Evolutionary conservation across 2,329 filamentous ascomycete genomes (phyloP).

Genomic region (Ascochyta fabae): DNA sequence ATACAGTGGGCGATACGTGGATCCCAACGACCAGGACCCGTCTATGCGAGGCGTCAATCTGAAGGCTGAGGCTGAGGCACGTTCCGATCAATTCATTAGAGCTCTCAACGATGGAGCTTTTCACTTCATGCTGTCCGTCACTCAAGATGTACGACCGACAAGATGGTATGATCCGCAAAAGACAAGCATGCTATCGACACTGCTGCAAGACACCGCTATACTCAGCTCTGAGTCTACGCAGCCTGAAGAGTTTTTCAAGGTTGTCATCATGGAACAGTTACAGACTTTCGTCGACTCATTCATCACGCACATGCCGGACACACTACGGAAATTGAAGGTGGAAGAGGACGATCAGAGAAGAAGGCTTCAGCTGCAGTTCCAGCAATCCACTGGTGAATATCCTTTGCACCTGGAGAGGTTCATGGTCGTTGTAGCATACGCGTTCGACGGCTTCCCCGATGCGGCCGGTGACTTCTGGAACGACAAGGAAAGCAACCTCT

Average conservation of each 20-base stretch:
- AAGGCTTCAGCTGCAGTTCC: slow-evolving; percentile 53
- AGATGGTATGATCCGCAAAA: slow-evolving; percentile 90
- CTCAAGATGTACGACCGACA: slow-evolving; percentile 78
- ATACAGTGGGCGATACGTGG: slow-evolving; percentile 88
- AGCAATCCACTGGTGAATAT: slow-evolving; percentile 59
- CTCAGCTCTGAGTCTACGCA: slow-evolving; percentile 71
- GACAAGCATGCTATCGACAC: slow-evolving; percentile 78
- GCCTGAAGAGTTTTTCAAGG: slow-evolving; percentile 75
- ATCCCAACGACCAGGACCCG: slow-evolving; percentile 66
- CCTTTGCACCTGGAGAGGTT: slow-evolving; percentile 79
- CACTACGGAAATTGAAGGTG: slow-evolving; percentile 80
- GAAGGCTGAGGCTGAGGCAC: slow-evolving; percentile 69
- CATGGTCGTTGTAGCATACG: slow-evolving; percentile 87
- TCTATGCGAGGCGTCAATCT: slow-evolving; percentile 64
- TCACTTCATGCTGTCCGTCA: slow-evolving; percentile 86
- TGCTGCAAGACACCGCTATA: slow-evolving; percentile 79
- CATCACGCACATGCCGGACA: slow-evolving; percentile 93
- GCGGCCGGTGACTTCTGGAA: slow-evolving; percentile 89
- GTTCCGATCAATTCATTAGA: slow-evolving; percentile 76
- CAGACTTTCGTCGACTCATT: slow-evolving; percentile 90
- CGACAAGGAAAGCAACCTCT: slow-evolving; percentile 89
- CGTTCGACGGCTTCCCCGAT: slow-evolving; percentile 84
- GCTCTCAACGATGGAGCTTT: slow-evolving; percentile 87
- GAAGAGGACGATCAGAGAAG: slow-evolving; percentile 87
- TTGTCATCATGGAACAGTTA: slow-evolving; percentile 77